Conservation (phyloP, 352 stramenopile genomes). For the Lagenidium giganteum region DNA sequence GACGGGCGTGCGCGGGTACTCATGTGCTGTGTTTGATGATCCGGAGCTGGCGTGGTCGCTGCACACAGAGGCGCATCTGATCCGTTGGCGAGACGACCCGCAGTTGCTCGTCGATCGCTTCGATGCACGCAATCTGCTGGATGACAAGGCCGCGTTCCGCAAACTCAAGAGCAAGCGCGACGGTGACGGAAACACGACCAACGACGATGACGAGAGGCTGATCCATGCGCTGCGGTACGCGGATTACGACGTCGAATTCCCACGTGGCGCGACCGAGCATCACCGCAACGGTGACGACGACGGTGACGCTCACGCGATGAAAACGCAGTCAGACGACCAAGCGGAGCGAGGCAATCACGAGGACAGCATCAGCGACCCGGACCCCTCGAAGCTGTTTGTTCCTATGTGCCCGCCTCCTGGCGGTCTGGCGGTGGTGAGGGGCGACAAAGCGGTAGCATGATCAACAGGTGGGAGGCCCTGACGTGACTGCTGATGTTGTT, state of each 20-base stretch:
- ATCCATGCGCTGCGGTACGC: slow-evolving; percentile 8
- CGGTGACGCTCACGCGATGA: no score
- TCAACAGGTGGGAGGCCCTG: no score
- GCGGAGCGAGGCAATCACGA: no score
- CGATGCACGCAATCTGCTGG: slow-evolving; percentile 56
- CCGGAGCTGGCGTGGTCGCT: slow-evolving; percentile 35
- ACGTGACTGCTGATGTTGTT: neutral
- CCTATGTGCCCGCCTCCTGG: no score
- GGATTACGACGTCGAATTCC: no score
- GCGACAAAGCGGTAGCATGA: no score
- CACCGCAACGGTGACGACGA: no score
- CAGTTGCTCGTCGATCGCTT: slow-evolving; percentile 50
- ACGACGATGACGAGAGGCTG: neutral
- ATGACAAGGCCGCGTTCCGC: slow-evolving; percentile 38
- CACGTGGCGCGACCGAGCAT: no score
- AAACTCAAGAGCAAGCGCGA: slow-evolving; percentile 20
- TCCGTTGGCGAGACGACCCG: slow-evolving; percentile 35
- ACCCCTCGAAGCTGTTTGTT: no score
- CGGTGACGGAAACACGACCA: neutral
- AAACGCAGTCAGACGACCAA: no score
- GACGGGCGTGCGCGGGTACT: slow-evolving; percentile 44
- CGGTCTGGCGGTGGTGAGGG: no score
- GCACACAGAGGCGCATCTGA: slow-evolving; percentile 50
- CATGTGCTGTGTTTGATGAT: slow-evolving; percentile 46
- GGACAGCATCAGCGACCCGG: no score